Evolutionary conservation across 768 basidiomycete species (phyloP).

Genomic region (Macrolepiota dolichaula): DNA sequence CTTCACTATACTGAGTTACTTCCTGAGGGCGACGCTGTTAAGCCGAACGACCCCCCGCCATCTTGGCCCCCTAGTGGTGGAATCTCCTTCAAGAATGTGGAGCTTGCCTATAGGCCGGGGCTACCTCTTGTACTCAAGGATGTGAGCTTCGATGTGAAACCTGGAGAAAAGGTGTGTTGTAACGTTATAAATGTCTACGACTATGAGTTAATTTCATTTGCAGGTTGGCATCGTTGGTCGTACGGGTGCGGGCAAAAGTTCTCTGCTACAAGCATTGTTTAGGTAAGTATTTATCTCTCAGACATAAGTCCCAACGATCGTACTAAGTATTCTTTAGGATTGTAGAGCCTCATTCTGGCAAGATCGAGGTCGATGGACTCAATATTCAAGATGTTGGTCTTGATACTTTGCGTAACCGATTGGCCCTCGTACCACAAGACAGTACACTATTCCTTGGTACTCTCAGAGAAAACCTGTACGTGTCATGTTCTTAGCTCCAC

Average conservation of each 20-base stretch:
- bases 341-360: slow-evolving; percentile 56
- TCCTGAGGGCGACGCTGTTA: slow-evolving; percentile 45
- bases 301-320: not conserved
- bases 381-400: slow-evolving; percentile 55
- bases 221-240: slow-evolving; percentile 47
- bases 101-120: slow-evolving; percentile 57
- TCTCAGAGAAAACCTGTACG: slow-evolving; percentile 41
- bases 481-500: slow-evolving; percentile 15
- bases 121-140: slow-evolving; percentile 64
- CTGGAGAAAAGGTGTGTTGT: slow-evolving; percentile 60
- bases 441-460: slow-evolving; percentile 51
- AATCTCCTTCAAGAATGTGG: slow-evolving; percentile 54
- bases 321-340: slow-evolving; percentile 31
- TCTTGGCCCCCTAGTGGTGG: slow-evolving; percentile 50
- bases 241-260: slow-evolving; percentile 53
- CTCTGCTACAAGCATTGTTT: slow-evolving; percentile 54
- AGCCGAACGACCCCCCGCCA: slow-evolving; percentile 41
- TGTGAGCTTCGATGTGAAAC: slow-evolving; percentile 48
- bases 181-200: not conserved
- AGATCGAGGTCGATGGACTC: slow-evolving; percentile 54
- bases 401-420: slow-evolving; percentile 43
- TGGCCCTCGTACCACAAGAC: slow-evolving; percentile 73
- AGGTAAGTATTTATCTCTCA: slow-evolving; percentile 28
- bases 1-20: slow-evolving; percentile 65
- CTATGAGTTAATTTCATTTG: not conserved